Evolutionary conservation across 2,329 filamentous ascomycete genomes (phyloP).

Genomic region (Curvularia lunata): DNA sequence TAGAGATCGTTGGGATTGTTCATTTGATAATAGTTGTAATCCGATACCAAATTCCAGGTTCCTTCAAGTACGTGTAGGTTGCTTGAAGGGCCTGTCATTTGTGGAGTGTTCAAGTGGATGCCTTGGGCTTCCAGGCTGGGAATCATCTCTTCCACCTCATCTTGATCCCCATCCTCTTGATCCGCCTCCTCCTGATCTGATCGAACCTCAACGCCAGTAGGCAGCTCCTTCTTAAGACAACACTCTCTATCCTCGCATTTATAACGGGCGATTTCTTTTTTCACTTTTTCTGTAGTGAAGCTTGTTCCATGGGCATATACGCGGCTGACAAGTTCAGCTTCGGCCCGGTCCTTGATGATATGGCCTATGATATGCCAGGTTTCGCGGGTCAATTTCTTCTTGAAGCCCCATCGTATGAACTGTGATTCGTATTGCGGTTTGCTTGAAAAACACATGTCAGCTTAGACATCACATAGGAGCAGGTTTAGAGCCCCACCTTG

Average conservation of each 20-base stretch:
- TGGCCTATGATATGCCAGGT: conserved; percentile 28
- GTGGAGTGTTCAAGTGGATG: not conserved
- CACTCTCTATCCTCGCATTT: not conserved
- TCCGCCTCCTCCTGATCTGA: not conserved
- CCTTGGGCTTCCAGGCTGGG: not conserved
- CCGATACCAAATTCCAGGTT: not conserved
- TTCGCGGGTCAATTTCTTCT: conserved; percentile 29
- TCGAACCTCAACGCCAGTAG: not conserved
- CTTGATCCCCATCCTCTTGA: no score
- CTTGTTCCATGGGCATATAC: not conserved
- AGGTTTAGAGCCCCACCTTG: not conserved
- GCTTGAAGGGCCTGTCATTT: no score
- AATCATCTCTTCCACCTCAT: not conserved
- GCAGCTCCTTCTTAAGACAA: not conserved
- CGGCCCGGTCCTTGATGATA: conserved; percentile 23
- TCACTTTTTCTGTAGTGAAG: not conserved
- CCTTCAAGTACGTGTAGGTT: not conserved
- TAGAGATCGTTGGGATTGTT: not conserved
- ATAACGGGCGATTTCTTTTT: conserved; percentile 2
- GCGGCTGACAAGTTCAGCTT: not conserved
- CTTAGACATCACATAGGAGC: not conserved
- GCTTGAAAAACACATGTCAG: conserved; percentile 13
- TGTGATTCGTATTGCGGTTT: conserved; percentile 31
- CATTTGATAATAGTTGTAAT: no score
- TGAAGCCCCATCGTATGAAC: conserved; percentile 35